Evolutionary conservation across 1,284 basidiomycete species (phyloP), one percentile per base, ranked within the genome.

Genomic region (Pascua guehoae): DNA sequence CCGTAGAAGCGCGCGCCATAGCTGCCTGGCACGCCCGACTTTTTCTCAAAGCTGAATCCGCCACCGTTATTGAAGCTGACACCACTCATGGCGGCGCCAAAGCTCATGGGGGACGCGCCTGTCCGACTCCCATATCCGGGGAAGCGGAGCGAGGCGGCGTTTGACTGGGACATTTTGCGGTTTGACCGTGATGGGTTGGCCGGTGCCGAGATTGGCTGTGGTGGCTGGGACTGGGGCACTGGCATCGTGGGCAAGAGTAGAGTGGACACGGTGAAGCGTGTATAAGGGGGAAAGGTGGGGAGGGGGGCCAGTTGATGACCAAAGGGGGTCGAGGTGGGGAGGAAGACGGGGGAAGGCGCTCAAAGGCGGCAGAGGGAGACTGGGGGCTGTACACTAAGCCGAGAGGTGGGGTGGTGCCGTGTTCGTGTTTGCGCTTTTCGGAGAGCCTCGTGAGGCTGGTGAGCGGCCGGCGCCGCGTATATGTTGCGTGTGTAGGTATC

Each of bases 1-100:
- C 69, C 70, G 46, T 74, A 75, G 60, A 74, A 74, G 44, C 63
- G 66, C 8, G 71, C 68, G 14, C 74, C 74, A 57, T 69, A 73
- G 54, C 54, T 39, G 36, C 67, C 54, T 51, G 50, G 56, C 16
- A 41, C 64, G 12, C 56, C 52, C 46, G 54, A 58, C 52, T 54
- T 54, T 49, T 62, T 62, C 51, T 58, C 24, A 32, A 32, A 32
- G 24, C 24, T 32, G 24, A 32, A 32, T 32, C 70, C 67, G 17
- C 69, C 71, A 15, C 67, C 69, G 54, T 70, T 70, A 16, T 63
- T 65, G 52, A 73, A 75, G 65, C 69, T 72, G 45, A 75, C 67
- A 1, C 73, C 73, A 0, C 68, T 67, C 73, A 74, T 74, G 45
- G 64, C 67, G n/a, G 62, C 67, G 32, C 70, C 69, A 58, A 73